These are phyloP conservation scores for Arabis alpina DNA, from an alignment of 345 rosid species.

Conservation along the genomic window DNA sequence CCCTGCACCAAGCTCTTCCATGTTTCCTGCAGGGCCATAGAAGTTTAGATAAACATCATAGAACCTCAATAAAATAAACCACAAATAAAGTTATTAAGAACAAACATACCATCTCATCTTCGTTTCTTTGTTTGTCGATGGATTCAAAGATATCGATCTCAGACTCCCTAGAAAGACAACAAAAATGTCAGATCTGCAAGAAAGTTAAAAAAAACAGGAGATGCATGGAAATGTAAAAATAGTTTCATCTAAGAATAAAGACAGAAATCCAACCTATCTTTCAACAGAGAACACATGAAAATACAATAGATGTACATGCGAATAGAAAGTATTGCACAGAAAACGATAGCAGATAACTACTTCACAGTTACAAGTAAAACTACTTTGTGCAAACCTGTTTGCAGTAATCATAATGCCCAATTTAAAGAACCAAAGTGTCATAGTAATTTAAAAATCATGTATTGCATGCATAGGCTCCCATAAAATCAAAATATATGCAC, in stretches of 20 bases:
- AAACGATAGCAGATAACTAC: slow-evolving; percentile 6
- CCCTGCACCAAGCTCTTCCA: slow-evolving; percentile 67
- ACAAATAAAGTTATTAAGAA: slow-evolving; percentile 13
- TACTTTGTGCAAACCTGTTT: slow-evolving; percentile 6
- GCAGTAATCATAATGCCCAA: slow-evolving; percentile 1
- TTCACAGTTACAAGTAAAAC: neutral
- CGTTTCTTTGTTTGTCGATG: slow-evolving; percentile 71
- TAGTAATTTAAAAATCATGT: too few species aligned
- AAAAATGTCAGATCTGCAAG: slow-evolving; percentile 18
- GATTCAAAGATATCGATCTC: slow-evolving; percentile 93
- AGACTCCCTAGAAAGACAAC: slow-evolving; percentile 61
- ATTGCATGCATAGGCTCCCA: too few species aligned
- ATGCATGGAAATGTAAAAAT: slow-evolving; percentile 1
- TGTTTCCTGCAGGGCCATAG: slow-evolving; percentile 56
- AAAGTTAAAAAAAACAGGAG: neutral
- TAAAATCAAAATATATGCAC: slow-evolving; percentile 3
- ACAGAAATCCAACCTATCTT: slow-evolving; percentile 3
- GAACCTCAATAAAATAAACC: neutral
- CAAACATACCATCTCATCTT: slow-evolving; percentile 69
- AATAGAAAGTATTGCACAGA: slow-evolving; percentile 1
- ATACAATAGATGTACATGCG: neutral
- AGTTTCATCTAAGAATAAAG: slow-evolving; percentile 14
- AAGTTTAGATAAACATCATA: slow-evolving; percentile 16
- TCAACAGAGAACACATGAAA: slow-evolving; percentile 6
- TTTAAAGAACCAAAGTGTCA: slow-evolving; percentile 10